Evolutionary conservation across 495 filamentous ascomycete genomes (phyloP), one percentile per base, ranked within the genome.

Genomic region (Xylaria curta): DNA sequence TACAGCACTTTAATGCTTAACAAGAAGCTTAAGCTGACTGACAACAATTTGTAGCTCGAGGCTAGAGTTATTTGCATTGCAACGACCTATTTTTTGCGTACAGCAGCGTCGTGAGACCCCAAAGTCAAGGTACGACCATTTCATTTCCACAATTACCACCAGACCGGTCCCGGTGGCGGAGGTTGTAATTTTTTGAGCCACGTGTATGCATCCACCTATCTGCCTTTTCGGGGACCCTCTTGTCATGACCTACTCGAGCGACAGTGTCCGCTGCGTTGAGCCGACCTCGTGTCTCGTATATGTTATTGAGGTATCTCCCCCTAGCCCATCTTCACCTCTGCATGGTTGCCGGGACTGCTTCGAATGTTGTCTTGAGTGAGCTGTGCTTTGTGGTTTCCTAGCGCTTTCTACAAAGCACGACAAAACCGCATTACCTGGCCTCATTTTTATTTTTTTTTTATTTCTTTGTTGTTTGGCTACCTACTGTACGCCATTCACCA

Each of bases 111-210:
- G 60, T 65, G 40, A 64, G 60, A 64, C 68, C 28, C 44, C 9
- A 13, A 63, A 64, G 58, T 12, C 53, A 31, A 71, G 69, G 69
- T 71, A 71, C 61, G 69, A 71, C 62, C 69, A 60, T 71, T 51
- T 71, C 69, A 71, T 71, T 71, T 71, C 61, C 69, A 66, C 69
- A 71, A 51, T 42, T 28, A 13, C 62, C 31, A 66, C 61, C 46
- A 44, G 51, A 71, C 49, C 61, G 61, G 61, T 71, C 61, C 60
- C 49, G 40, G 62, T 66, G 40, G 47, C 59, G 26, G 61, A 71
- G 33, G 51, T 3, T 54, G 24, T 49, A 28, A 33, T 59, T 66
- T 28, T 42, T 66, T 21, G 33, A 71, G 69, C 69, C 62, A 71
- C 69, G 61, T 71, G 42, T 60, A 71, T 59, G 36, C 47, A 42